These are phyloP conservation scores for Lactarius tabidus DNA, from an alignment of 768 basidiomycete genomes.

Conservation along the genomic window DNA sequence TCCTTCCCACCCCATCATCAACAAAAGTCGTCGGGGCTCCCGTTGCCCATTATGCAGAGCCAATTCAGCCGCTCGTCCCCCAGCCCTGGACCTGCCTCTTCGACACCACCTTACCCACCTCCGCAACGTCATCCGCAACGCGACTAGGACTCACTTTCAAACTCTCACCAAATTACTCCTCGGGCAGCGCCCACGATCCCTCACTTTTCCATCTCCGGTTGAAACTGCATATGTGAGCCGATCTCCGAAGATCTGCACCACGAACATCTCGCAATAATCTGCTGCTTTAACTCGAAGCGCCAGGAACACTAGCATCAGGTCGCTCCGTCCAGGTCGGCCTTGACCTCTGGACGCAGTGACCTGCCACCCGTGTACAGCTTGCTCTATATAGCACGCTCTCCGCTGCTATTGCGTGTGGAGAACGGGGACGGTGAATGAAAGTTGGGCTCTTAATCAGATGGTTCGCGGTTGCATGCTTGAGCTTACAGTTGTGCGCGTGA, in stretches of 20 bases:
- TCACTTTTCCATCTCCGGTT: neutral
- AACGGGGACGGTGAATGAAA: neutral
- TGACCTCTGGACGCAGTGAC: neutral
- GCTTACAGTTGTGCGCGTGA: neutral
- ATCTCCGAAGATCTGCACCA: constrained; percentile 7
- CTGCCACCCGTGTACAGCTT: too few relatives aligned
- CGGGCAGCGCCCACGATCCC: neutral
- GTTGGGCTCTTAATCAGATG: too few relatives aligned
- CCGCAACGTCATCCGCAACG: neutral
- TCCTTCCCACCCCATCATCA: neutral
- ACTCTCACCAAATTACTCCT: constrained; percentile 16
- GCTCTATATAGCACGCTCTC: too few relatives aligned
- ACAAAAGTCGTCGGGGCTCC: neutral
- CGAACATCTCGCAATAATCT: neutral
- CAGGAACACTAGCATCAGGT: neutral
- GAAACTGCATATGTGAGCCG: neutral
- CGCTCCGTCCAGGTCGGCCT: neutral
- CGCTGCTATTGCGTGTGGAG: neutral
- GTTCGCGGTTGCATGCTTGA: neutral
- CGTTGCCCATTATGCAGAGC: neutral
- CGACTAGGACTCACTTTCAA: constrained; percentile 1
- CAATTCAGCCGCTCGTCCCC: too few relatives aligned
- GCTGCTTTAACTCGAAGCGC: neutral
- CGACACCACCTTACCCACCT: neutral
- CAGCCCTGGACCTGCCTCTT: too few relatives aligned